Base-by-base conservation (phyloP, 352 stramenopile genomes). In the Phytophthora crassamura region DNA sequence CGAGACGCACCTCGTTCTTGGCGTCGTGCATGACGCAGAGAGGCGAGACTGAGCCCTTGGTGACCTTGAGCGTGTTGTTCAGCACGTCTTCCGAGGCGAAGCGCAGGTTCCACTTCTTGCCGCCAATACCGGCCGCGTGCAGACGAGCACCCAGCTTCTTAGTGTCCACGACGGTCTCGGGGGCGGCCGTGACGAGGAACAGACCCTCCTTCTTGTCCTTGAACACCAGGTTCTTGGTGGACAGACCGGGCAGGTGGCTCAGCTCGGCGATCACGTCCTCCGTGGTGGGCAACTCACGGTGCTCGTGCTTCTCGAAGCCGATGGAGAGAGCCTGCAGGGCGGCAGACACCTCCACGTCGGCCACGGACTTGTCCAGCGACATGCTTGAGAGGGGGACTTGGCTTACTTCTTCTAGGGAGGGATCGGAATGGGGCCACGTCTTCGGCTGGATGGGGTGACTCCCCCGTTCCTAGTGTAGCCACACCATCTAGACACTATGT, bases 131-230 rank as follows among this genome's bases (percentile, higher is more conserved):
- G 8, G 79, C 71, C n/a, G 64, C 64, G 50, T 71, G 67, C 35
- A 97, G 72, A 67, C 94, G 95, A 54, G 84, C 88, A 30, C 76
- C 95, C 14, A 99, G 75, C 40, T 90, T 77, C 69, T 98, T 98
- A 22, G 89, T 96, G 74, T 98, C 88, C 18, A 98, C 97, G 38
- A 94, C 88, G 12, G 94, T 91, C 14, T 77, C 75, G 14, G 86
- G 72, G 8, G 86, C 80, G 5, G 88, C 85, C 8, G 90, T 96
- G 5, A 99, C 90, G n/a, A 99, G 75, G 75, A 98, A 99, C 2
- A 98, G 63, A 0, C 97, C 97, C 69, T 98, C 89, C 75, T 99
- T 99, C 78, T 99, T 99, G 78, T 99, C 97, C 72, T 97, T 97
- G 60, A 99, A 96, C 64, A 99, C 95, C 25, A 99, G 78, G 74